Conservation (phyloP, 78 protist genomes). For the Tieghemostelium lacteum region DNA sequence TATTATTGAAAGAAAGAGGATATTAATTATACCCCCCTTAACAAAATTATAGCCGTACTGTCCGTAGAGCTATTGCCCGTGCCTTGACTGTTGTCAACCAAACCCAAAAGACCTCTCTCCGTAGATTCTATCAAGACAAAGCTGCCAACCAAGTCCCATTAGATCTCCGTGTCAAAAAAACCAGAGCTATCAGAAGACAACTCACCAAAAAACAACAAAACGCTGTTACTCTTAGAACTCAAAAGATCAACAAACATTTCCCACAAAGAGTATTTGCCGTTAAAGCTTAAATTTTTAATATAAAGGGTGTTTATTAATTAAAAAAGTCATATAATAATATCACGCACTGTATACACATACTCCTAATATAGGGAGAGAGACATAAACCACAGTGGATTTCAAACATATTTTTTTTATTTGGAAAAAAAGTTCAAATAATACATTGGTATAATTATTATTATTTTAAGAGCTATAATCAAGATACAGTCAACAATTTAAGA, state of each 20-base stretch:
- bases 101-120: constrained; percentile 45
- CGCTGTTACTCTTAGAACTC: constrained; percentile 24
- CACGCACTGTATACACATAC: too few relatives aligned
- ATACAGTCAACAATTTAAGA: too few relatives aligned
- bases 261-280: constrained; percentile 65
- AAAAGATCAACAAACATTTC: constrained; percentile 20
- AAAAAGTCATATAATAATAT: too few relatives aligned
- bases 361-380: too few relatives aligned
- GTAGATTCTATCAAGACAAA: constrained; percentile 29
- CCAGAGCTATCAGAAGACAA: constrained; percentile 78
- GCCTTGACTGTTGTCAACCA: constrained; percentile 66
- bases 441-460: too few relatives aligned
- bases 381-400: too few relatives aligned
- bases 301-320: background rate
- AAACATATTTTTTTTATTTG: too few relatives aligned
- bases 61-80: constrained; percentile 76
- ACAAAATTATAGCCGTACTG: constrained; percentile 10
- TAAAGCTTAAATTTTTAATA: constrained; percentile 60
- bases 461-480: too few relatives aligned
- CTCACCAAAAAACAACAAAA: constrained; percentile 41
- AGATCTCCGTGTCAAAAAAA: constrained; percentile 66
- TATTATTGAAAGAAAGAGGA: background rate
- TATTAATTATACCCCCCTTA: background rate
- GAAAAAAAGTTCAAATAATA: too few relatives aligned
- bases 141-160: constrained; percentile 30